Evolutionary conservation across 441 rosid species (phyloP), one percentile per base, ranked within the genome.

Genomic region (Pelargonium australe): DNA sequence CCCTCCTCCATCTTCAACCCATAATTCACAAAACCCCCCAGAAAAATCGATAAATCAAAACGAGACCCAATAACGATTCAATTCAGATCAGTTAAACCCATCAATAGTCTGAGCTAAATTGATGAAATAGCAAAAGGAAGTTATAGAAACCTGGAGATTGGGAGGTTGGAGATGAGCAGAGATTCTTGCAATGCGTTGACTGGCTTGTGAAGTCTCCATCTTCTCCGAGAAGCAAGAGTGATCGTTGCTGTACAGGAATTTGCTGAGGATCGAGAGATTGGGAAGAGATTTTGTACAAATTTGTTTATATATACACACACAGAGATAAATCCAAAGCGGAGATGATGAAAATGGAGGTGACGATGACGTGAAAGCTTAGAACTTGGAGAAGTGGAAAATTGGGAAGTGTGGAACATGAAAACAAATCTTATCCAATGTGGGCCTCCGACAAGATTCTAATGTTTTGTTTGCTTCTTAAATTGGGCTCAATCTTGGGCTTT

Each of bases 101-200:
- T 14, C 10, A 53, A 53, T 7, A 2, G n/a, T 0, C 2, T 1
- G 17, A n/a, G 19, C 60, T 17, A 17, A 7, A 4, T 53, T 17
- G 17, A 14, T 6, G 20, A 51, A 51, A 51, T 7, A 9, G 13
- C 4, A 43, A 2, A 2, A 9, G 2, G 5, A 19, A 63, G 67
- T 3, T 57, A 69, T 70, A 61, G 69, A 72, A 63, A 87, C 82
- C 75, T 76, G 87, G 67, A 69, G 58, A 70, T 75, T 71, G 9
- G 86, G 73, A 68, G 92, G 91, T 53, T 82, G 77, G 65, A 91
- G 81, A 75, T 91, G 97, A 65, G 87, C 85, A 0, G 94, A 84
- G 68, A 91, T 83, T 66, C 84, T 82, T 14, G 89, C 82, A 70
- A 91, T 86, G 12, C 97, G 92, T 69, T 80, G 87, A 78, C 65